Conservation (phyloP, 2,329 filamentous ascomycete genomes). For the Aspergillus udagawae region DNA sequence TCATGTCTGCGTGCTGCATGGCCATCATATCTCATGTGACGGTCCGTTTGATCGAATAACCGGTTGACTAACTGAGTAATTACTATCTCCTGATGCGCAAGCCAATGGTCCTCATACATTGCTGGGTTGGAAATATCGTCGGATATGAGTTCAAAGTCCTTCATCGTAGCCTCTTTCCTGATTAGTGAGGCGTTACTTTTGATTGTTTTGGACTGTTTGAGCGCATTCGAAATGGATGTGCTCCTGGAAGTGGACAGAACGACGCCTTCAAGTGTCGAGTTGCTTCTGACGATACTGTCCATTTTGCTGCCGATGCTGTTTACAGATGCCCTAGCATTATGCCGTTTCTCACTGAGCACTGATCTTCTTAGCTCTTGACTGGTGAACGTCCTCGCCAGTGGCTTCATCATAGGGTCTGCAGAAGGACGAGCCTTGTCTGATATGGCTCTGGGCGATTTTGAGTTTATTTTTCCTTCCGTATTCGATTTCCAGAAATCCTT, state of each 20-base stretch:
- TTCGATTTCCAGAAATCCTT: constrained; percentile 14
- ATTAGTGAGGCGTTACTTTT: constrained; percentile 32
- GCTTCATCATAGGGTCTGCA: constrained; percentile 1
- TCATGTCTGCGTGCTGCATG: constrained; percentile 40
- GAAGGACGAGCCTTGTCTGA: not conserved
- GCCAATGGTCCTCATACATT: constrained; percentile 62
- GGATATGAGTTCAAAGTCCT: constrained; percentile 49
- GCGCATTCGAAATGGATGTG: constrained; percentile 10
- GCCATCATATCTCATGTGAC: constrained; percentile 17
- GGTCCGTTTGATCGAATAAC: constrained; percentile 44
- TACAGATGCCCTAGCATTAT: constrained; percentile 5
- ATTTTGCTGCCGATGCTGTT: not conserved
- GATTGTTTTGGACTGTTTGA: constrained; percentile 19
- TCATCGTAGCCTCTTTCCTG: constrained; percentile 17
- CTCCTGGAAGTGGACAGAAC: constrained; percentile 5
- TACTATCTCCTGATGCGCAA: constrained; percentile 58
- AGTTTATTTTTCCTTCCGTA: constrained; percentile 22
- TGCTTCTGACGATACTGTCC: not conserved
- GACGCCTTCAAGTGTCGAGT: not conserved
- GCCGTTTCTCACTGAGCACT: constrained; percentile 12
- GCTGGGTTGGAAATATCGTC: constrained; percentile 55
- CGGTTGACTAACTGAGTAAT: constrained; percentile 59
- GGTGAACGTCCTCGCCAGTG: constrained; percentile 4
- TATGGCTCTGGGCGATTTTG: constrained; percentile 9
- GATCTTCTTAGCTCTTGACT: constrained; percentile 6